Percentiles rank a stretch among this genome's conserved stretches.
Conservation (phyloP, 495 filamentous ascomycete species). For the Penicillium manginii region DNA sequence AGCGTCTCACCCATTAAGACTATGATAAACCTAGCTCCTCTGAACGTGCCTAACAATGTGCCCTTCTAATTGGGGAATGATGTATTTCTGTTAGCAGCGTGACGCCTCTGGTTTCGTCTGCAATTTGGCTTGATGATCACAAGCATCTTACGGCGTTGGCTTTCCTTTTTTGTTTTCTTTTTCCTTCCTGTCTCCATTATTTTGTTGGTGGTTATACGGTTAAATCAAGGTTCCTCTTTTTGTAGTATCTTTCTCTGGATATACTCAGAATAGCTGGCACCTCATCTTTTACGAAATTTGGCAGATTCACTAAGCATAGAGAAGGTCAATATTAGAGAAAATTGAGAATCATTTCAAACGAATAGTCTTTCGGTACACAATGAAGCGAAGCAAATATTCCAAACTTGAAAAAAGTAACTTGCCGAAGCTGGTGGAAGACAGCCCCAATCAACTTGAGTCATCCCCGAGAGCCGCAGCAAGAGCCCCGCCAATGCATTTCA, state of each 20-base stretch:
- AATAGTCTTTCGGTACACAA: too few relatives aligned
- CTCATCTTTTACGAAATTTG: not conserved
- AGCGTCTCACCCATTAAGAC: slow-evolving; percentile 58
- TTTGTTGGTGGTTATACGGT: slow-evolving; percentile 16
- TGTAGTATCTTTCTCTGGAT: slow-evolving; percentile 7
- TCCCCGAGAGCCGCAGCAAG: not conserved
- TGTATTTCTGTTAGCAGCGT: not conserved
- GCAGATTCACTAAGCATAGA: not conserved
- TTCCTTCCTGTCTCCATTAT: not conserved
- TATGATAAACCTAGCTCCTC: not conserved
- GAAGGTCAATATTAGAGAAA: too few relatives aligned
- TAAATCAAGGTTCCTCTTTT: slow-evolving; percentile 17
- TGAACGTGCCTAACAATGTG: not conserved
- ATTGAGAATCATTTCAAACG: too few relatives aligned
- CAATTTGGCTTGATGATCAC: slow-evolving; percentile 14
- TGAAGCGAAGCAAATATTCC: not conserved
- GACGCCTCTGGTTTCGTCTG: not conserved
- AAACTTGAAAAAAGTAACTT: not conserved
- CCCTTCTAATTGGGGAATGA: slow-evolving; percentile 5
- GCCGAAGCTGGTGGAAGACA: not conserved
- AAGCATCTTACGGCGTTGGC: slow-evolving; percentile 38
- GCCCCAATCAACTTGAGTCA: not conserved
- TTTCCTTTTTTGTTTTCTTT: slow-evolving; percentile 4
- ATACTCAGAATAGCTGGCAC: not conserved
- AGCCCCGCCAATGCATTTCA: too few relatives aligned